A percentile compares a stretch with the other conserved stretches of the same genome.
phyloP scores from a whole-genome alignment of 768 basidiomycete species.

The Tylopilus plumbeoviolaceoides region DNA sequence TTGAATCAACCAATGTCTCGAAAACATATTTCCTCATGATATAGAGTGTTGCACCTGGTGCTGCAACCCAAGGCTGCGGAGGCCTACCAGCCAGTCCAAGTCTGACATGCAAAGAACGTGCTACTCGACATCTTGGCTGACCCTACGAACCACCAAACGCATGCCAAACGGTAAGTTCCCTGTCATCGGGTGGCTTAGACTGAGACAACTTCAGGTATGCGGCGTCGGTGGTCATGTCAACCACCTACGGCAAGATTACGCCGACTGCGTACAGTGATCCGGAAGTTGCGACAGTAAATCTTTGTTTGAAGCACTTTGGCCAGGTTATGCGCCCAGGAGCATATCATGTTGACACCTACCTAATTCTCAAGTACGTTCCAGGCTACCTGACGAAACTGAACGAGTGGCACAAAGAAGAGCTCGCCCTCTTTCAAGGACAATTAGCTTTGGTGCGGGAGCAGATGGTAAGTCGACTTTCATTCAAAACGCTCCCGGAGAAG shows the following conservation, averaged over 20 bases:
- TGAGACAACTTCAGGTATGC: conserved; percentile 29
- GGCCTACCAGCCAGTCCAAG: conserved; percentile 34
- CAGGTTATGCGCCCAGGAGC: conserved; percentile 20
- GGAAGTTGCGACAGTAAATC: conserved; percentile 30
- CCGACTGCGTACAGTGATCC: conserved; percentile 37
- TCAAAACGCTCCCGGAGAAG: not conserved
- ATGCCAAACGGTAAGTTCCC: conserved; percentile 27
- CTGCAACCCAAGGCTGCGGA: conserved; percentile 32
- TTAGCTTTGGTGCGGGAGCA: conserved; percentile 26
- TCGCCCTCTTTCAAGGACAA: conserved; percentile 30
- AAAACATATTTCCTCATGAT: not conserved
- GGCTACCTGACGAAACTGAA: conserved; percentile 46
- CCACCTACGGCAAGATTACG: conserved; percentile 39
- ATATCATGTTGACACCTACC: conserved; percentile 25
- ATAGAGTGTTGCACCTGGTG: conserved; percentile 31
- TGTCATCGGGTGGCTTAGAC: not conserved
- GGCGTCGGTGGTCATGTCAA: conserved; percentile 34
- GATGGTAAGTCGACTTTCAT: conserved; percentile 22
- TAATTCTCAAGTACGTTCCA: conserved; percentile 22
- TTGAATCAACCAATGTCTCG: not conserved
- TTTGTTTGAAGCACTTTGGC: conserved; percentile 25
- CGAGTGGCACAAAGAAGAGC: conserved; percentile 46
- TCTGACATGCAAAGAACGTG: conserved; percentile 29
- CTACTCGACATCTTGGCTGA: conserved; percentile 34
- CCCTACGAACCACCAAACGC: conserved; percentile 31